These are phyloP conservation scores for Hericium alpestre DNA, from an alignment of 768 basidiomycete genomes.

Conservation along the genomic window DNA sequence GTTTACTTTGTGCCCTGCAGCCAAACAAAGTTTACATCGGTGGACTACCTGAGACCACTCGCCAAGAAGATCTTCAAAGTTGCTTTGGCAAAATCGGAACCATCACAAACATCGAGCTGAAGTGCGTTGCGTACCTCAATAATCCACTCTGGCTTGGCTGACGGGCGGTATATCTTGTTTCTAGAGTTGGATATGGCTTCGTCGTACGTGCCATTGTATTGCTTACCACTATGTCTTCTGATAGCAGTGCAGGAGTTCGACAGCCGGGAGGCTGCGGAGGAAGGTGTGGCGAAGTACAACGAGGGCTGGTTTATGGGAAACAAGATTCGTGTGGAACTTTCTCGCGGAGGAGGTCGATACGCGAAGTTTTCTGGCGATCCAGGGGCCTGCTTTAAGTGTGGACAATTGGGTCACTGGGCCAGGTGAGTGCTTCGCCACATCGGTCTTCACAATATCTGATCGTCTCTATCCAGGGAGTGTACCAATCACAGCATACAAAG, in stretches of 20 bases:
- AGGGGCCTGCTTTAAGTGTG: constrained; percentile 83
- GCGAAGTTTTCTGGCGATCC: constrained; percentile 79
- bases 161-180: neutral
- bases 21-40: constrained; percentile 92
- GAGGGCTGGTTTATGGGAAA: constrained; percentile 90
- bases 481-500: constrained; percentile 38
- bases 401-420: constrained; percentile 81
- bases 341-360: constrained; percentile 73
- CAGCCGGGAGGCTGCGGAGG: constrained; percentile 67
- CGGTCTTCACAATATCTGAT: constrained; percentile 1
- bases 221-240: constrained; percentile 2
- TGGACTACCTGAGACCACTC: constrained; percentile 79
- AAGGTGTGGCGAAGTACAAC: constrained; percentile 80
- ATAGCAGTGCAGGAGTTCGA: constrained; percentile 62
- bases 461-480: constrained; percentile 49
- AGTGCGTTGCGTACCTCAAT: constrained; percentile 39
- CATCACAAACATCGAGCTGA: constrained; percentile 70
- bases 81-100: constrained; percentile 81
- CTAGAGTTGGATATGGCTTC: constrained; percentile 79
- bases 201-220: constrained; percentile 50
- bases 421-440: constrained; percentile 38
- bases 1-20: constrained; percentile 66
- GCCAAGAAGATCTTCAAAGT: constrained; percentile 72
- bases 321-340: constrained; percentile 80
- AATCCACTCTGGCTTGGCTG: neutral